These are phyloP conservation scores for Kalaharituber pfeilii DNA, from an alignment of 2,329 filamentous ascomycete species.

Conservation along the genomic window DNA sequence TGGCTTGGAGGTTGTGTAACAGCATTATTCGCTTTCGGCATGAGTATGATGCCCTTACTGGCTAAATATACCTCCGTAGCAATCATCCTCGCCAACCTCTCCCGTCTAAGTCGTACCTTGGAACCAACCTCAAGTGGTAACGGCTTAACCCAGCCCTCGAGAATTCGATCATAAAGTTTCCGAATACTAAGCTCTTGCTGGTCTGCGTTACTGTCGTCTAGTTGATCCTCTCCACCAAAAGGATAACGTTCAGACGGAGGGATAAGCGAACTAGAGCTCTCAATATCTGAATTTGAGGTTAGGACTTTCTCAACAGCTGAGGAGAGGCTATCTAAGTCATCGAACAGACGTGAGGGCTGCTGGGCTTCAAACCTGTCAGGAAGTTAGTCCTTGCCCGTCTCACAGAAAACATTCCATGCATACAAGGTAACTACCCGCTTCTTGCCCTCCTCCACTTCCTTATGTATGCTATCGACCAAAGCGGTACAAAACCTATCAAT, in stretches of 20 bases:
- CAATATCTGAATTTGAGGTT: no score
- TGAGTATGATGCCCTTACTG: conserved; percentile 7
- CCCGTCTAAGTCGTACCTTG: conserved; percentile 5
- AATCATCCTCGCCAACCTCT: conserved; percentile 10
- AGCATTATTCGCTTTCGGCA: no score
- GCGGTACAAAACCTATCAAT: no score
- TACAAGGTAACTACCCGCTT: no score
- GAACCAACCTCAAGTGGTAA: conserved; percentile 4
- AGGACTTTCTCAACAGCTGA: no score
- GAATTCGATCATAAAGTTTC: not conserved
- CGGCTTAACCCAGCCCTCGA: not conserved
- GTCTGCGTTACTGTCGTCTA: not conserved
- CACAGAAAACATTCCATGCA: no score
- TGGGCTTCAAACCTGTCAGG: no score
- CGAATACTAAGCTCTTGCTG: not conserved
- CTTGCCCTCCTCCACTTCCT: no score
- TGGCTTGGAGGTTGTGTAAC: not conserved
- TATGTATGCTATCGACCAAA: no score
- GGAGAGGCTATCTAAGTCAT: no score
- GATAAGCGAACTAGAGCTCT: not conserved
- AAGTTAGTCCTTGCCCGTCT: no score
- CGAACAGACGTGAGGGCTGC: no score
- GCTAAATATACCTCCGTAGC: conserved; percentile 13
- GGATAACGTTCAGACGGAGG: not conserved
- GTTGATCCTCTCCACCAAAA: not conserved